Evolutionary conservation across 192 early-diverging fungal genomes (phyloP).

Genomic region (Allomyces arbusculus): DNA sequence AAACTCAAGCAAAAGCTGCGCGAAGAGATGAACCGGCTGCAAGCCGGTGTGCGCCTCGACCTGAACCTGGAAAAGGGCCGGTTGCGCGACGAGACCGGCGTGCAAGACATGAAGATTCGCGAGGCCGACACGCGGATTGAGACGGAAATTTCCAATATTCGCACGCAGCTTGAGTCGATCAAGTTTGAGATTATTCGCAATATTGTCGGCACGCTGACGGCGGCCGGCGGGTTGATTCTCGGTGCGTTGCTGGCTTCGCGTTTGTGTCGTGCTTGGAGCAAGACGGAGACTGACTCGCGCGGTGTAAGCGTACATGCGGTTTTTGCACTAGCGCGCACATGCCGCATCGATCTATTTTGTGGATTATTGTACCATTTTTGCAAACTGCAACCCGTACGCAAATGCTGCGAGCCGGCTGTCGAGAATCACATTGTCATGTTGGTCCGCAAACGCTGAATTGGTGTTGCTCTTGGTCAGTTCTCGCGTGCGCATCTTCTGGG

Average conservation of each 20-base stretch:
- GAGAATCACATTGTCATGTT: background rate
- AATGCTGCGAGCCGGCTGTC: background rate
- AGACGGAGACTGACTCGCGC: no score
- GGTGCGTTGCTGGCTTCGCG: background rate
- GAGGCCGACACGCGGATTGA: conserved; percentile 78
- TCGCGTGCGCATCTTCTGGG: no score
- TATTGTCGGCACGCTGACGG: conserved; percentile 66
- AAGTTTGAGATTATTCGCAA: conserved; percentile 64
- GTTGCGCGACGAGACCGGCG: conserved; percentile 63
- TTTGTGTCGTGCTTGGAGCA: no score
- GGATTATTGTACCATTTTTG: background rate
- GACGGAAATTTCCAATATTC: conserved; percentile 56
- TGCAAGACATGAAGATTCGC: conserved; percentile 62
- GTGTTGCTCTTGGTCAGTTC: no score
- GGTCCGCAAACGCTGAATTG: background rate
- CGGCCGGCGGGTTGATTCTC: conserved; percentile 56
- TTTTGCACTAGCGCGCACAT: conserved; percentile 21
- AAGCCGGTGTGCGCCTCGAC: conserved; percentile 67
- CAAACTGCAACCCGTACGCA: background rate
- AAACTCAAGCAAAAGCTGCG: conserved; percentile 59
- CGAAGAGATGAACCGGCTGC: conserved; percentile 65
- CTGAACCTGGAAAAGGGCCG: conserved; percentile 74
- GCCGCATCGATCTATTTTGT: no score
- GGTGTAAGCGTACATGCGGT: conserved; percentile 25
- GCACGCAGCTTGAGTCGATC: conserved; percentile 73